These are phyloP conservation scores for Plectosphaerella cucumerina DNA, from an alignment of 2,329 filamentous ascomycete genomes.

Conservation along the genomic window DNA sequence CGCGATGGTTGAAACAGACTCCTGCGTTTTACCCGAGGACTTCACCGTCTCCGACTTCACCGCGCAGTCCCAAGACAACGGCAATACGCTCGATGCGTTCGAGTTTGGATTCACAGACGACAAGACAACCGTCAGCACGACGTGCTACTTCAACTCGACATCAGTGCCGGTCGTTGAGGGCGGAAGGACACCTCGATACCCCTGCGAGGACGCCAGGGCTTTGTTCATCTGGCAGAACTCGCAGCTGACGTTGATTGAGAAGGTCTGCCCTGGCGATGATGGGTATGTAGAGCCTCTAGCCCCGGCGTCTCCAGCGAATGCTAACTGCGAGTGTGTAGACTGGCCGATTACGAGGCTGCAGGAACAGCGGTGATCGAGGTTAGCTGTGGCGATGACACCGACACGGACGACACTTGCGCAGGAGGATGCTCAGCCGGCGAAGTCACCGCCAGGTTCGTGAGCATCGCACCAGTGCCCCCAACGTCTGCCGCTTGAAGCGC, in stretches of 20 bases:
- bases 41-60: constrained; percentile 35
- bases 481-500: too few relatives aligned
- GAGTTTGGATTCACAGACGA: constrained; percentile 37
- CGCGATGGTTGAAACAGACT: constrained; percentile 10
- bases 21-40: constrained; percentile 31
- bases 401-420: constrained; percentile 2
- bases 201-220: constrained; percentile 35
- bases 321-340: constrained; percentile 12
- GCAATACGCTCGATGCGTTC: constrained; percentile 24
- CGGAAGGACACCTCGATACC: constrained; percentile 30
- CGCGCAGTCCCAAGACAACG: constrained; percentile 26
- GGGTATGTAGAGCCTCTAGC: constrained; percentile 24
- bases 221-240: constrained; percentile 38
- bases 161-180: constrained; percentile 28
- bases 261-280: constrained; percentile 30
- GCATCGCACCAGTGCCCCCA: constrained; percentile 19
- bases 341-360: constrained; percentile 23
- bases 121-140: constrained; percentile 32
- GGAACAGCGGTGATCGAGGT: constrained; percentile 17
- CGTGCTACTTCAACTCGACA: constrained; percentile 37
- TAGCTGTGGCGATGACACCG: constrained; percentile 5
- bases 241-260: constrained; percentile 39
- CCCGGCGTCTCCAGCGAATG: neutral
- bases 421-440: constrained; percentile 15
- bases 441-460: constrained; percentile 22